Evolutionary conservation across 805 yeast species (phyloP), one percentile per base, ranked within the genome.

Genomic region (Sungouiozyma intestinalis): DNA sequence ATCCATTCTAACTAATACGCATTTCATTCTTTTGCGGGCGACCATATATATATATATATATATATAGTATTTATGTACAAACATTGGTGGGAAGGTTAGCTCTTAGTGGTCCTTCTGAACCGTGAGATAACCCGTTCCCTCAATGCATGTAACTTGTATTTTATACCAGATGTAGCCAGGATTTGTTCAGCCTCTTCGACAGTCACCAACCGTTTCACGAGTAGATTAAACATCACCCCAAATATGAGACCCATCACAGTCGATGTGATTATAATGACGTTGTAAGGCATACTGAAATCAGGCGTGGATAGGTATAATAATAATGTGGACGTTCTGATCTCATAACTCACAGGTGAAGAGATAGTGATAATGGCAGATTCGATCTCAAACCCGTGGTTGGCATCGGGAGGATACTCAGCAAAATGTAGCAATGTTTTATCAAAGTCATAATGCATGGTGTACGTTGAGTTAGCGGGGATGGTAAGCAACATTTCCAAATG

Each of bases 321-420:
- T 35, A 88, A 72, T n/a, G 97, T 83, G 3, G 96, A 76, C 0
- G 97, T 85, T 56, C 97, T 73, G 46, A 79, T 52, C 45, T 74
- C 70, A 51, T 81, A 80, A 5, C 46, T 35, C 11, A 24, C 51
- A 44, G 66, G 67, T 9, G 62, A 59, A 7, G 79, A 40, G 0
- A 85, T 74, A 2, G 81, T 73, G 11, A 86, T 69, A 9, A 85
- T 81, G 4, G 95, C 95, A 0, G 97, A 95, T 18, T 92, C 92
- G 36, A 92, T 77, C 45, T 88, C 90, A 63, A 92, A 92, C 1
- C 98, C 98, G 53, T 92, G 97, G 59, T 92, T 92, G 2, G 98
- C 97, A 67, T 92, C 98, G 1, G 98, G 98, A n/a, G 98, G 98
- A 55, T 92, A 92, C 59, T 92, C 97, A 3, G 87, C 83, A 46